Evolutionary conservation across 2,329 filamentous ascomycete genomes (phyloP), one percentile per base, ranked within the genome.

Genomic region (Claviceps humidiphila): DNA sequence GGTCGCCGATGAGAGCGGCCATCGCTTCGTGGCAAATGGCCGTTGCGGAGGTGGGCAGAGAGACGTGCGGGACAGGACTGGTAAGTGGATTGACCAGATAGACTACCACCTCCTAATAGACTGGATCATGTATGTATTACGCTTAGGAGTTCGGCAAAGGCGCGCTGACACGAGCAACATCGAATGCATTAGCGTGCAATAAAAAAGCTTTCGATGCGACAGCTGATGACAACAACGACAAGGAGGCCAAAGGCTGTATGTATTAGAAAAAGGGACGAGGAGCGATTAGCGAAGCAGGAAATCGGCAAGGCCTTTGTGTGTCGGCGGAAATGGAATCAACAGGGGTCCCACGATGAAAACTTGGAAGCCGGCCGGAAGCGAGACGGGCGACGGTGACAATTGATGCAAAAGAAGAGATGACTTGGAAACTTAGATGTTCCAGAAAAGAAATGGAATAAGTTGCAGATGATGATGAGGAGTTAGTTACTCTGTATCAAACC

Each of bases 1-100:
- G 82, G 74, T 91, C 87, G 67, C 78, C 77, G 60, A 82, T 76
- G 68, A 82, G 67, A 69, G 79, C 74, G 64, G 79, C 80, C 80
- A 84, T 83, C 71, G 68, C 75, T 72, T 72, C 61, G 64, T 56
- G 54, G 24, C 51, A 46, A 37, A 30, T 30, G 24, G 16, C 26
- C 43, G 43, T n/a, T 53, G 52, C 51, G 44, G 50, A 48, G 20
- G 51, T 22, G 24, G 37, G 39, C 47, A 34, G n/a, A 20, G n/a
- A 16, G 44, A 30, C 44, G 26, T 46, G 44, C 26, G 44, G 26
- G 44, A 34, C 44, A 3, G 43, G 24, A 8, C 44, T 46, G 16
- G 44, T 20, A 13, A 7, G 11, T 9, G 7, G 41, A 43, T 24
- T 6, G 41, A 43, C 17, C 14, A 20, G 13, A 43, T 24, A 13